Evolutionary conservation across 1,284 basidiomycete species (phyloP).

Genomic region (Apiotrichum montevideense): DNA sequence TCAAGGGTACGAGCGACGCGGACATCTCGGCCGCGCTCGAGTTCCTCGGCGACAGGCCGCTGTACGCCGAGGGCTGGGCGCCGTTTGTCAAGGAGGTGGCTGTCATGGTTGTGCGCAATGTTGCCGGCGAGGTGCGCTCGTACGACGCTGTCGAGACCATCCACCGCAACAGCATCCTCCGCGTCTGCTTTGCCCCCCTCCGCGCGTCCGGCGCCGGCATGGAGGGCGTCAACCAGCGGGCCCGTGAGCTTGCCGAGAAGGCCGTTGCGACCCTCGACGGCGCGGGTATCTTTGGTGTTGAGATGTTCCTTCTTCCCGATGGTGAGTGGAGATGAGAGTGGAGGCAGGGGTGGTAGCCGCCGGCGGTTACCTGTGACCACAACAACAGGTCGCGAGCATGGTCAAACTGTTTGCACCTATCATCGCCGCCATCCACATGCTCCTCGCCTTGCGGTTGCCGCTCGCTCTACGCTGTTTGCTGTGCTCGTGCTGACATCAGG

Average conservation of each 20-base stretch:
- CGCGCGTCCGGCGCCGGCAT: constrained; percentile 51
- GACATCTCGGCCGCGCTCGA: constrained; percentile 61
- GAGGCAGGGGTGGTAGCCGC: too few species aligned
- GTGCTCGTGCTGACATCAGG: constrained; percentile 50
- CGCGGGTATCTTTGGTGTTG: constrained; percentile 94
- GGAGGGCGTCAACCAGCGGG: constrained; percentile 57
- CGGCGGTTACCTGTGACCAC: too few species aligned
- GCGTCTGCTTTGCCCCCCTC: constrained; percentile 79
- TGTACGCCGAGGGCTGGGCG: constrained; percentile 95
- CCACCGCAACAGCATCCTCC: constrained; percentile 90
- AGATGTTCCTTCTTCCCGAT: constrained; percentile 89
- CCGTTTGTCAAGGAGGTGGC: constrained; percentile 86
- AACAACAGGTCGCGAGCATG: too few species aligned
- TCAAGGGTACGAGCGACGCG: constrained; percentile 53
- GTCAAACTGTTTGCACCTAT: too few species aligned
- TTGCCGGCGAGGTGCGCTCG: constrained; percentile 65
- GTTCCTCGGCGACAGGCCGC: constrained; percentile 56
- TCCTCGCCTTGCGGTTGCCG: too few species aligned
- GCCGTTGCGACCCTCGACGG: constrained; percentile 77
- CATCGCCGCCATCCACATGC: too few species aligned
- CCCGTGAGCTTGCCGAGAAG: constrained; percentile 69
- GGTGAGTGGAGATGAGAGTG: constrained; percentile 52
- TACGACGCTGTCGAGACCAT: constrained; percentile 96
- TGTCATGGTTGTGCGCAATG: constrained; percentile 90
- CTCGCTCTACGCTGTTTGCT: too few species aligned